A percentile compares a stretch with the other conserved stretches of the same genome.
Conservation (phyloP, 1,284 basidiomycete species). For the Leccinum solheimii region DNA sequence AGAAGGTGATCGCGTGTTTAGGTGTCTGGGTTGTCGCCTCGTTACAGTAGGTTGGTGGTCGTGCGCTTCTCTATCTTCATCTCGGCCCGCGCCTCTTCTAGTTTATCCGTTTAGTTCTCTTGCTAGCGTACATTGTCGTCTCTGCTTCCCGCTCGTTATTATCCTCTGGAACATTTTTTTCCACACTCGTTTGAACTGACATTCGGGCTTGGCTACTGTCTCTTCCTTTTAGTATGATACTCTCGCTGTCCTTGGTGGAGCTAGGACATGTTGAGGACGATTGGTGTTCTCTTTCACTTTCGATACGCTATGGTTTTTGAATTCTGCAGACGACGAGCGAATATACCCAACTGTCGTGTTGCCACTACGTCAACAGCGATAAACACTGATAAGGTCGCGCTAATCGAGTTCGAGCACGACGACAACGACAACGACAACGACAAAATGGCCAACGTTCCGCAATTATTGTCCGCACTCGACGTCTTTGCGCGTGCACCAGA, state of each 20-base stretch:
- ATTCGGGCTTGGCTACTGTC: constrained; percentile 53
- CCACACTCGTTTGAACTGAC: constrained; percentile 65
- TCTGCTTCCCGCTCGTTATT: constrained; percentile 37
- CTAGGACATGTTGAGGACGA: constrained; percentile 38
- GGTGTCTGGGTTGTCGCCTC: constrained; percentile 18
- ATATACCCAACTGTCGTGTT: constrained; percentile 39
- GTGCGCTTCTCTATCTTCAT: constrained; percentile 32
- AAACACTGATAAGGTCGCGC: constrained; percentile 30
- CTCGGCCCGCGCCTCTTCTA: constrained; percentile 41
- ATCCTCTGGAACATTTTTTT: constrained; percentile 38
- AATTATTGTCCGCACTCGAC: constrained; percentile 69
- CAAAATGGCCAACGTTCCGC: constrained; percentile 66
- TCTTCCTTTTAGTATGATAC: constrained; percentile 54
- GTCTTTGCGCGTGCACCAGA: constrained; percentile 81
- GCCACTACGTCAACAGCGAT: constrained; percentile 38
- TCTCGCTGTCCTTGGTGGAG: constrained; percentile 35
- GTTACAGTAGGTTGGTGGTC: constrained; percentile 32
- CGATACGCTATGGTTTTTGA: constrained; percentile 32
- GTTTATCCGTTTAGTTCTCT: constrained; percentile 35
- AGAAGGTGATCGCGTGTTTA: constrained; percentile 11
- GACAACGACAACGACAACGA: constrained; percentile 21
- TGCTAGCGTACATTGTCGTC: constrained; percentile 37
- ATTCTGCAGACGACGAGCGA: constrained; percentile 30
- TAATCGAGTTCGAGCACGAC: background rate
- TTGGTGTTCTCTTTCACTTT: constrained; percentile 17